These are phyloP conservation scores for Cadophora malorum DNA, from an alignment of 2,329 filamentous ascomycete genomes.

Conservation along the genomic window DNA sequence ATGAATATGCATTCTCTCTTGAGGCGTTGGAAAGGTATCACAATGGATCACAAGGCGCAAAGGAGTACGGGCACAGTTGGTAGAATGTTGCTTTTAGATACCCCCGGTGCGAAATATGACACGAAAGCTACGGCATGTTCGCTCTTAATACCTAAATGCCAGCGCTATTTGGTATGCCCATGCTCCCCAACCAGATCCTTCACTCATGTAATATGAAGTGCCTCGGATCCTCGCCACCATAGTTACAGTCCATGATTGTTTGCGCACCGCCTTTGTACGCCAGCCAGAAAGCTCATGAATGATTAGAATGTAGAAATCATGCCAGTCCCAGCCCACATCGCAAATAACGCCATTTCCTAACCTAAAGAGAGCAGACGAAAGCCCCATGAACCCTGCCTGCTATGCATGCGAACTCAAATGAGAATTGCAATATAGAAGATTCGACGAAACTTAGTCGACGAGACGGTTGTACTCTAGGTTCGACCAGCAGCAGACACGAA, in stretches of 20 bases:
- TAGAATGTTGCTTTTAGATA: constrained; percentile 27
- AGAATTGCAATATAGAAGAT: constrained; percentile 21
- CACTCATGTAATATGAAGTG: constrained; percentile 11
- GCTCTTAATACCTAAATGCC: constrained; percentile 6
- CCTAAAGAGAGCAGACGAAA: constrained; percentile 19
- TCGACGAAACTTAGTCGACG: neutral
- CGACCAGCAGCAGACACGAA: constrained; percentile 57
- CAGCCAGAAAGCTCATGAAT: constrained; percentile 19
- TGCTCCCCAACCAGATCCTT: constrained; percentile 6
- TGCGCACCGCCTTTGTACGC: constrained; percentile 14
- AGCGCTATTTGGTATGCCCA: constrained; percentile 7
- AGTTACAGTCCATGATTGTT: constrained; percentile 24
- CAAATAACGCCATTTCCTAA: constrained; percentile 24
- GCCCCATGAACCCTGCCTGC: constrained; percentile 22
- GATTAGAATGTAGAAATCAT: constrained; percentile 18
- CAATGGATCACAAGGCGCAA: constrained; percentile 11
- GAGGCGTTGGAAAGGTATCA: constrained; percentile 1
- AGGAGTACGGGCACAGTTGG: constrained; percentile 19
- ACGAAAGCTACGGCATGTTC: constrained; percentile 4
- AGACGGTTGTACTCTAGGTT: neutral
- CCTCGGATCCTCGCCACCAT: neutral
- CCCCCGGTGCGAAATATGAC: constrained; percentile 17
- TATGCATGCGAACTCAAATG: constrained; percentile 22
- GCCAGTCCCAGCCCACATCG: constrained; percentile 12
- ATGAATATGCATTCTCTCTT: constrained; percentile 27